Conservation (phyloP, 257 asterid species). For the Solanum chiquidenum region DNA sequence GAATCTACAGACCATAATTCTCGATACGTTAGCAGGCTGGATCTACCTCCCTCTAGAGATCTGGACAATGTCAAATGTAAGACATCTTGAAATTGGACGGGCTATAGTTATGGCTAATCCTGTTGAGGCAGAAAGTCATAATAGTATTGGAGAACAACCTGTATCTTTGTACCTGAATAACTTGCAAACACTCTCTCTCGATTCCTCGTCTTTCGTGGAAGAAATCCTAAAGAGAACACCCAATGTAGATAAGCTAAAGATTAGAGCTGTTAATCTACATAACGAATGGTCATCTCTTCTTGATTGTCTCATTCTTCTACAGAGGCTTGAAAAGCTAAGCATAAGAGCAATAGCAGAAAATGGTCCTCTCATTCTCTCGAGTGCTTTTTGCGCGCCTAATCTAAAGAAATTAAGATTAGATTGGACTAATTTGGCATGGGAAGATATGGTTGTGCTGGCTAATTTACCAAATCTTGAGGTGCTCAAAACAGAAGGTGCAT, state of each 20-base stretch:
- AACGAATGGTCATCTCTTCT: neutral
- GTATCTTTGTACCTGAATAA: neutral
- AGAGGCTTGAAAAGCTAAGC: neutral
- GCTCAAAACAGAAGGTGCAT: no score
- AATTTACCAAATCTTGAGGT: neutral
- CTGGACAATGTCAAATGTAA: neutral
- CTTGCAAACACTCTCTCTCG: neutral
- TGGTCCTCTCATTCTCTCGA: accelerated
- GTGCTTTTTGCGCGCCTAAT: neutral
- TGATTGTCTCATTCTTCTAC: neutral
- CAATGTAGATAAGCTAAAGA: neutral
- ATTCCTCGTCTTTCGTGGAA: neutral
- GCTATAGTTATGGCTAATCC: no score
- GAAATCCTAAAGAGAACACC: neutral
- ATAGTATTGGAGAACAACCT: no score
- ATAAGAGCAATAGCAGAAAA: neutral
- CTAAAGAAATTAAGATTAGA: neutral
- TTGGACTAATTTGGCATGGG: neutral
- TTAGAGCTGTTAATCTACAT: neutral
- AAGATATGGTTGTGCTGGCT: neutral
- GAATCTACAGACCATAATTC: neutral
- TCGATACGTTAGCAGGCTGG: neutral
- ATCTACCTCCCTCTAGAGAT: neutral
- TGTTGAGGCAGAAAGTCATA: no score
- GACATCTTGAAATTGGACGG: no score